Evolutionary conservation across 2,329 filamentous ascomycete species (phyloP).

Genomic region (Colletotrichum sp.): DNA sequence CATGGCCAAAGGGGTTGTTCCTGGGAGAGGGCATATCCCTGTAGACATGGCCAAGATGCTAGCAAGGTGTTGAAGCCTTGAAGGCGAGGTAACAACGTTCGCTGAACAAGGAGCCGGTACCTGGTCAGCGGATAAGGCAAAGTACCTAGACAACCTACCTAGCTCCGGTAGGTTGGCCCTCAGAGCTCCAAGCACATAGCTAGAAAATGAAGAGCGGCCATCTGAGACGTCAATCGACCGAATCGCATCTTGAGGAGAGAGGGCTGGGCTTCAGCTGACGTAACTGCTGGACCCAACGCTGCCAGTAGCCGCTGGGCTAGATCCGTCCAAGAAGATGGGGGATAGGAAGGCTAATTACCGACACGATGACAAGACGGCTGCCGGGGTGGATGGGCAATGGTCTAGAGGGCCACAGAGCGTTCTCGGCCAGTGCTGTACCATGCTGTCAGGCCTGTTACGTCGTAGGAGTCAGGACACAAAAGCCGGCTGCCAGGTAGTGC

Average conservation of each 20-base stretch:
- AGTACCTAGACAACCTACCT: not conserved
- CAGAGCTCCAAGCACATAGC: not conserved
- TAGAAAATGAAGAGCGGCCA: not conserved
- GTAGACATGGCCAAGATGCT: not conserved
- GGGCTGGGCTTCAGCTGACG: slow-evolving; percentile 5
- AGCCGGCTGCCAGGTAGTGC: not conserved
- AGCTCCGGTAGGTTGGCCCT: not conserved
- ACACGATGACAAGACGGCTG: not conserved
- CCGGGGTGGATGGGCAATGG: not conserved
- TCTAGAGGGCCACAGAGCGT: not conserved
- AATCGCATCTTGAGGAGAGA: slow-evolving; percentile 1
- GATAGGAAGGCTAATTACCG: not conserved
- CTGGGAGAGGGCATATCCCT: not conserved
- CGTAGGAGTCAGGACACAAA: not conserved
- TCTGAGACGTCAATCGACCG: slow-evolving; percentile 2
- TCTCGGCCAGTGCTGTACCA: not conserved
- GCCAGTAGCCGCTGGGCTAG: slow-evolving; percentile 5
- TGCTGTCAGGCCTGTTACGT: not conserved
- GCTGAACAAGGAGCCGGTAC: not conserved
- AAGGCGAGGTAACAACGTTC: not conserved
- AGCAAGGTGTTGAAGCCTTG: not conserved
- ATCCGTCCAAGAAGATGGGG: not conserved
- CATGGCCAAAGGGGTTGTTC: not conserved
- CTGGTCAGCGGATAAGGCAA: slow-evolving; percentile 4
- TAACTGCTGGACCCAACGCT: not conserved